These are phyloP conservation scores for Vitis labrusca DNA, from an alignment of 164 flowering plant genomes.

Conservation along the genomic window DNA sequence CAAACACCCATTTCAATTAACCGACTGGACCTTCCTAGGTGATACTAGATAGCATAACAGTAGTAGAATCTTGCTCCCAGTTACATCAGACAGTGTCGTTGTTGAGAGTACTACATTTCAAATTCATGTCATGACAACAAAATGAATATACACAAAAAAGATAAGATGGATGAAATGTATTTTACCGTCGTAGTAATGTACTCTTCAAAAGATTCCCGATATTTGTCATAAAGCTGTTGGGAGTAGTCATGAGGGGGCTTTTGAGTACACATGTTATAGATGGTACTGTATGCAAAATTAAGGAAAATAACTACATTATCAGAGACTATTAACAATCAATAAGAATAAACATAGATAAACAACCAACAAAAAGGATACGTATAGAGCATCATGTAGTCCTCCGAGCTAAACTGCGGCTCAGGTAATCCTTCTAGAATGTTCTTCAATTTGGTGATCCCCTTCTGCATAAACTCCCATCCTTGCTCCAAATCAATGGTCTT, in stretches of 20 bases:
- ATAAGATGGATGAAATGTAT: background rate
- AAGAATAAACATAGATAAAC: background rate
- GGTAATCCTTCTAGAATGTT: conserved; percentile 74
- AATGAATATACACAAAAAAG: background rate
- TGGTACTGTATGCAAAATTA: conserved; percentile 52
- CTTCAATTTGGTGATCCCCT: conserved; percentile 80
- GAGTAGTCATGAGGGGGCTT: conserved; percentile 92
- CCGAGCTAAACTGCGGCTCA: conserved; percentile 70
- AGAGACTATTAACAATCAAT: conserved; percentile 4
- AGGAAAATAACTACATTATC: conserved; percentile 10
- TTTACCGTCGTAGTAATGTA: conserved; percentile 74
- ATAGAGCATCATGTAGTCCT: conserved; percentile 85
- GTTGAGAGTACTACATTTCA: background rate
- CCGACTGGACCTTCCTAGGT: too few species aligned
- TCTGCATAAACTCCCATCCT: conserved; percentile 85
- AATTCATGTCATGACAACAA: background rate
- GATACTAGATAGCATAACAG: too few species aligned
- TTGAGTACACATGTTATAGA: conserved; percentile 92
- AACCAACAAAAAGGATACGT: conserved; percentile 49
- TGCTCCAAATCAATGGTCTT: conserved; percentile 74
- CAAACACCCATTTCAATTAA: too few species aligned
- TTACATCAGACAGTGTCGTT: background rate
- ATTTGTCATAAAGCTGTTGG: conserved; percentile 82
- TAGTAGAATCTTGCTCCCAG: too few species aligned
- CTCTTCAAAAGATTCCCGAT: conserved; percentile 74